Conservation (phyloP, 768 basidiomycete genomes). For the Tricholoma bakamatsutake region DNA sequence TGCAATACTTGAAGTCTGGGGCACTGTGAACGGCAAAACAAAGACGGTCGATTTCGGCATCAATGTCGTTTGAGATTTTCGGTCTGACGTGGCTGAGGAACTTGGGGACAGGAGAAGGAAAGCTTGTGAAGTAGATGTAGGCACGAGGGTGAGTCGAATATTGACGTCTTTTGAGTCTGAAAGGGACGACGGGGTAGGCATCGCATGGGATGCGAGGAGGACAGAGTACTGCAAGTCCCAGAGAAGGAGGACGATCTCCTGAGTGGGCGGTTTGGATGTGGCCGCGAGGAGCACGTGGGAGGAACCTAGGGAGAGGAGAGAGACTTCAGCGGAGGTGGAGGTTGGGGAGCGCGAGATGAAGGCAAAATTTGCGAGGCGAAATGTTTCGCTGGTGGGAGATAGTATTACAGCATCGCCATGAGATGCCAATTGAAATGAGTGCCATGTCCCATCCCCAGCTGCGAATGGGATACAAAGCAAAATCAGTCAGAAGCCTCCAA, state of each 20-base stretch:
- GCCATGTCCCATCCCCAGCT: constrained; percentile 44
- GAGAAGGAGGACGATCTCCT: constrained; percentile 48
- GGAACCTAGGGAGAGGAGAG: constrained; percentile 46
- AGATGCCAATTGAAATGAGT: constrained; percentile 27
- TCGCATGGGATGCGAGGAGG: constrained; percentile 46
- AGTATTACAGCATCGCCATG: constrained; percentile 18
- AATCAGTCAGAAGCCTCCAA: neutral
- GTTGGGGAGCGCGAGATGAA: constrained; percentile 18
- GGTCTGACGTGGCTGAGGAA: constrained; percentile 8
- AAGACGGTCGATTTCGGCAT: constrained; percentile 47
- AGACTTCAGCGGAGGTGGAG: constrained; percentile 18
- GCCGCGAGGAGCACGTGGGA: constrained; percentile 55
- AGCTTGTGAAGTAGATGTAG: constrained; percentile 38
- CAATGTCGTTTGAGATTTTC: constrained; percentile 19
- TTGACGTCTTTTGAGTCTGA: constrained; percentile 20
- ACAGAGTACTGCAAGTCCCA: constrained; percentile 71
- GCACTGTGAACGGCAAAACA: constrained; percentile 51
- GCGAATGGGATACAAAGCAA: constrained; percentile 1
- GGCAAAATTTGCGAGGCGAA: constrained; percentile 26
- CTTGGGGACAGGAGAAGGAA: constrained; percentile 45
- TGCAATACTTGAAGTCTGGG: constrained; percentile 53
- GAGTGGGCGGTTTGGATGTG: constrained; percentile 26
- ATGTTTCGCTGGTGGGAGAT: constrained; percentile 19
- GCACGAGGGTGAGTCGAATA: constrained; percentile 26
- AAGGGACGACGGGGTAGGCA: constrained; percentile 44